A percentile compares a stretch with the other conserved stretches of the same genome.
These are phyloP conservation scores for Apiotrichum domesticum DNA, from an alignment of 1,284 basidiomycete genomes.

Conservation along the genomic window DNA sequence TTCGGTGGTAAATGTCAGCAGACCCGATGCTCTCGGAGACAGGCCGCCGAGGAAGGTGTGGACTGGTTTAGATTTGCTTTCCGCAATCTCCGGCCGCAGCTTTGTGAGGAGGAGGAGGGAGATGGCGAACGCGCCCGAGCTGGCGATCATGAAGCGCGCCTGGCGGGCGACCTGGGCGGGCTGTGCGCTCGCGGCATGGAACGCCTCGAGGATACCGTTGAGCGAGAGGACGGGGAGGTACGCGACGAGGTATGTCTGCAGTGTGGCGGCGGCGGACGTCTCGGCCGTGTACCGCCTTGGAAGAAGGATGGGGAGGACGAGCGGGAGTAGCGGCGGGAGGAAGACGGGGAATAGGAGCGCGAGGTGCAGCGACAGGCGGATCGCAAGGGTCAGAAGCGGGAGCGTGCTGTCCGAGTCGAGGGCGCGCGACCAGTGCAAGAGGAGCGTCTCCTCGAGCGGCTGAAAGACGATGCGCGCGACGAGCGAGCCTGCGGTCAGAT, in stretches of 20 bases:
- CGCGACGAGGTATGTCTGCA: constrained; percentile 65
- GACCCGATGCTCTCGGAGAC: neutral
- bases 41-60: neutral
- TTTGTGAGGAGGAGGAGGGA: constrained; percentile 14
- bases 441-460: constrained; percentile 82
- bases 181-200: constrained; percentile 67
- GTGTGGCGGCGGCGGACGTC: constrained; percentile 63
- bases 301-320: constrained; percentile 63
- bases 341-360: constrained; percentile 67
- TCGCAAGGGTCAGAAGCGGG: constrained; percentile 51
- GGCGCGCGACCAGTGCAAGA: constrained; percentile 75
- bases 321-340: constrained; percentile 64
- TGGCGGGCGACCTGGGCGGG: constrained; percentile 32
- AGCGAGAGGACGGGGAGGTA: constrained; percentile 81
- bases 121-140: constrained; percentile 27
- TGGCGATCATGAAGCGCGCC: constrained; percentile 34
- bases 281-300: constrained; percentile 63
- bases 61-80: neutral
- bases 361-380: constrained; percentile 64
- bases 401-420: constrained; percentile 18
- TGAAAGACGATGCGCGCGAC: constrained; percentile 86
- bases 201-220: constrained; percentile 85
- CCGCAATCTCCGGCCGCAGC: neutral
- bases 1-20: constrained; percentile 16
- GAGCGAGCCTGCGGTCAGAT: constrained; percentile 62